These are phyloP conservation scores for Amanita subjunquillea DNA, from an alignment of 768 basidiomycete species.

Conservation along the genomic window DNA sequence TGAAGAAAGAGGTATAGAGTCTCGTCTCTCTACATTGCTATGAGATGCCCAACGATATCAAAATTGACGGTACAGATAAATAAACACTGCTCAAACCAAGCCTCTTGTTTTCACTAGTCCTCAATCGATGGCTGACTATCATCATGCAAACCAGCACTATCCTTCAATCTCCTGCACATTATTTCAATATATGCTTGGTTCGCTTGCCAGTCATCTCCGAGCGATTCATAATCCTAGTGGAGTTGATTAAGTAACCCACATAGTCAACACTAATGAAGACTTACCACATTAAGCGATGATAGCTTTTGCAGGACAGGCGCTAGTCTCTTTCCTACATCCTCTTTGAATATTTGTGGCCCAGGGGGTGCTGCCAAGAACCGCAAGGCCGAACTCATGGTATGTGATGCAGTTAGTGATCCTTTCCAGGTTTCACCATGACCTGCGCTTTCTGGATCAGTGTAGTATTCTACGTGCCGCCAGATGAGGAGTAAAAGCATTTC, in stretches of 20 bases:
- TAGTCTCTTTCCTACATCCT: conserved; percentile 46
- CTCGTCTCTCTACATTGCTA: neutral
- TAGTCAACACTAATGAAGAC: conserved; percentile 11
- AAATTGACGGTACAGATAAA: neutral
- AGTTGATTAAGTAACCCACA: conserved; percentile 7
- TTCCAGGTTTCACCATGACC: conserved; percentile 4
- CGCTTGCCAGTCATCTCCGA: conserved; percentile 46
- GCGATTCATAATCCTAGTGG: conserved; percentile 30
- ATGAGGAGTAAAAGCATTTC: conserved; percentile 76
- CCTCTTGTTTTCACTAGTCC: neutral
- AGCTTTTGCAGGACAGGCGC: conserved; percentile 44
- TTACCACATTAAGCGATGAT: conserved; percentile 30
- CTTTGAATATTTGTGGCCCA: conserved; percentile 48
- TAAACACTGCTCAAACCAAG: neutral
- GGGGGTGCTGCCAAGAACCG: conserved; percentile 42
- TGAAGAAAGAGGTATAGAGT: neutral
- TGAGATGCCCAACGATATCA: neutral
- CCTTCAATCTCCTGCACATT: conserved; percentile 62
- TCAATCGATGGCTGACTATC: conserved; percentile 8
- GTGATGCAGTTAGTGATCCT: conserved; percentile 9
- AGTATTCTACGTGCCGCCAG: conserved; percentile 73
- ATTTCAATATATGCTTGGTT: conserved; percentile 67
- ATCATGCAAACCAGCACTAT: conserved; percentile 48
- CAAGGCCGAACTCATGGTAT: conserved; percentile 35
- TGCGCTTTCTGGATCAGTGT: conserved; percentile 25